Evolutionary conservation across 2,329 filamentous ascomycete species (phyloP).

Genomic region (Colletotrichum cuscutae): DNA sequence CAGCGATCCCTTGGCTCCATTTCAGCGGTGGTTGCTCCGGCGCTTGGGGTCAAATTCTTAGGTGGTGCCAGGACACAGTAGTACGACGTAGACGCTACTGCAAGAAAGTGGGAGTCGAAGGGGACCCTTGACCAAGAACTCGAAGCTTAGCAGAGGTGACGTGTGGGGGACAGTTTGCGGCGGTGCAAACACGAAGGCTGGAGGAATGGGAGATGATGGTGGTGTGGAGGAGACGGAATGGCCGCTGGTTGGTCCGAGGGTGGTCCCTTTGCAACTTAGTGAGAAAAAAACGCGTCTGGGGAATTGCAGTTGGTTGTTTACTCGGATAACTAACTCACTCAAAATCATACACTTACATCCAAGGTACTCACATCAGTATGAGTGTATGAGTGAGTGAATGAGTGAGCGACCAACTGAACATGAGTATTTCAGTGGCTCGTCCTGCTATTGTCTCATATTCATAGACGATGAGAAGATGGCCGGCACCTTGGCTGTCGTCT

Average conservation of each 20-base stretch:
- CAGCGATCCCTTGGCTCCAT: not conserved
- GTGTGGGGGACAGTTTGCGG: conserved; percentile 8
- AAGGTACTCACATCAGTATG: not conserved
- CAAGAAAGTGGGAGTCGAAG: conserved; percentile 1
- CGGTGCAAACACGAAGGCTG: conserved; percentile 8
- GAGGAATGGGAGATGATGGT: not conserved
- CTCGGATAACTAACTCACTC: not conserved
- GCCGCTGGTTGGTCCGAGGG: conserved; percentile 14
- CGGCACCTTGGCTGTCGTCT: conserved; percentile 22
- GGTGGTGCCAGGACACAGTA: not conserved
- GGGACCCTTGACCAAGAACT: conserved; percentile 21
- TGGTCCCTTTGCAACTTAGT: not conserved
- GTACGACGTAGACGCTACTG: not conserved
- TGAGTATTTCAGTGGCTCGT: not conserved
- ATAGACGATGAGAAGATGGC: conserved; percentile 35
- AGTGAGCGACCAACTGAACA: not conserved
- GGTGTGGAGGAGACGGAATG: not conserved
- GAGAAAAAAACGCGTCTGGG: conserved; percentile 17
- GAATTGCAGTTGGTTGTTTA: not conserved
- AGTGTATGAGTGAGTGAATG: not conserved
- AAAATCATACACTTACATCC: conserved; percentile 2
- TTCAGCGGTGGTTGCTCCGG: conserved; percentile 1
- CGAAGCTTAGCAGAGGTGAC: conserved; percentile 8
- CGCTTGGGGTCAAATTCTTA: not conserved
- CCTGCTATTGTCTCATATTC: not conserved